These are phyloP conservation scores for Aspergillus fischeri DNA, from an alignment of 2,329 filamentous ascomycete species.

Conservation along the genomic window DNA sequence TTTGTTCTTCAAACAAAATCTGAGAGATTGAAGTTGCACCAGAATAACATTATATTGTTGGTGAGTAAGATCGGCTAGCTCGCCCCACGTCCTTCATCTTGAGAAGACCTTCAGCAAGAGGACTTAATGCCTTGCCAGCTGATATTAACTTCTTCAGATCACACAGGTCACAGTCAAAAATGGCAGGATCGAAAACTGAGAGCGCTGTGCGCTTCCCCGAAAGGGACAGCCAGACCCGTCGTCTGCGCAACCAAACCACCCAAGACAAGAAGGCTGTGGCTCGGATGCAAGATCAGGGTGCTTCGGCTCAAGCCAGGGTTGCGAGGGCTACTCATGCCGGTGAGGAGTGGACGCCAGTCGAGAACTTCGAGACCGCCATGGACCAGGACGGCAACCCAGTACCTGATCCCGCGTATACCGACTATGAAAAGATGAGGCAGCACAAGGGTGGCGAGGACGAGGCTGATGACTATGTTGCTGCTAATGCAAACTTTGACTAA, in stretches of 20 bases:
- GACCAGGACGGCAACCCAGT: conserved; percentile 30
- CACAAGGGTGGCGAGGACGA: conserved; percentile 17
- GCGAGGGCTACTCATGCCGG: background rate
- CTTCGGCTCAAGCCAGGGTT: conserved; percentile 2
- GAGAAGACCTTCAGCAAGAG: background rate
- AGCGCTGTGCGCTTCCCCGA: conserved; percentile 21
- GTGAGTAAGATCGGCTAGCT: background rate
- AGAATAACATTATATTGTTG: background rate
- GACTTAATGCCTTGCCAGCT: background rate
- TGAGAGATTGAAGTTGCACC: background rate
- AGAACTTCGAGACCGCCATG: conserved; percentile 28
- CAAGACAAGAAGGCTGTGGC: conserved; percentile 20
- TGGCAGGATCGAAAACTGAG: conserved; percentile 28
- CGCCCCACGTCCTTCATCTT: background rate
- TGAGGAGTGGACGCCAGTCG: conserved; percentile 21
- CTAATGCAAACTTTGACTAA: conserved; percentile 28
- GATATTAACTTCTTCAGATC: background rate
- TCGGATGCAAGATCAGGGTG: conserved; percentile 10
- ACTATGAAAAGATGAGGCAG: conserved; percentile 19
- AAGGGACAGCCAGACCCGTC: conserved; percentile 17
- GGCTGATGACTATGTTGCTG: conserved; percentile 28
- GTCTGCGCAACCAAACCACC: conserved; percentile 16
- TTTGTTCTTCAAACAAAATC: background rate
- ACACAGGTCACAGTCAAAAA: conserved; percentile 10
- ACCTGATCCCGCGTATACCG: conserved; percentile 24